phyloP scores from a whole-genome alignment of 192 early-diverging fungal species.

The Coemansia umbellata region DNA sequence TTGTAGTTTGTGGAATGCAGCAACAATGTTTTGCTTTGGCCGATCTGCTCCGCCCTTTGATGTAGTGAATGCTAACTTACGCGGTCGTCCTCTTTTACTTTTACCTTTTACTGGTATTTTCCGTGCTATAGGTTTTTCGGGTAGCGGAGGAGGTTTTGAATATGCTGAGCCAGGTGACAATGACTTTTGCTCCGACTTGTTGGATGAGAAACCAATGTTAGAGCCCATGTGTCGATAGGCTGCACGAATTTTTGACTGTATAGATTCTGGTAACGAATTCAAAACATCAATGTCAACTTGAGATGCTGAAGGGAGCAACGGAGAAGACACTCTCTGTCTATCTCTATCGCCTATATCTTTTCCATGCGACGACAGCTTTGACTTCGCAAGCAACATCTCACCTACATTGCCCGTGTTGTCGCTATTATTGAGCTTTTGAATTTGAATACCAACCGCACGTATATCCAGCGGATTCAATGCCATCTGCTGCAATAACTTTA shows the following conservation, averaged over 20 bases:
- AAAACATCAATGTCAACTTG: conserved; percentile 37
- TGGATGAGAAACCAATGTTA: conserved; percentile 1
- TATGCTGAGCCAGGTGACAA: too few species aligned
- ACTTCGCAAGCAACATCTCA: conserved; percentile 17
- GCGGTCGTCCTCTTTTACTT: conserved; percentile 19
- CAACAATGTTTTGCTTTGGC: conserved; percentile 15
- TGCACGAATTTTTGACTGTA: conserved; percentile 26
- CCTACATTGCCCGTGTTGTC: conserved; percentile 5
- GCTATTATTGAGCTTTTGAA: conserved; percentile 19
- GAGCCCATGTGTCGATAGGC: conserved; percentile 10
- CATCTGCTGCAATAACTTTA: conserved; percentile 19
- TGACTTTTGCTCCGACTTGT: too few species aligned
- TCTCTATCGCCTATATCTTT: too few species aligned
- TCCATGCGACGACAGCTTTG: too few species aligned
- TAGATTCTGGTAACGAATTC: conserved; percentile 30
- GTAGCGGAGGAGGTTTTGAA: not conserved
- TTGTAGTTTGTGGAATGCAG: conserved; percentile 30
- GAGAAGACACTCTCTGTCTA: too few species aligned
- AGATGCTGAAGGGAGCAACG: conserved; percentile 29
- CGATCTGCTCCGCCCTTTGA: not conserved
- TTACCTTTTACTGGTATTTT: not conserved
- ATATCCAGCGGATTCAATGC: conserved; percentile 34
- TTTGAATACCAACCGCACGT: conserved; percentile 36
- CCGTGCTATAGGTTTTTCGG: not conserved
- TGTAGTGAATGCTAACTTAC: conserved; percentile 14